Conservation (phyloP, 352 stramenopile genomes). For the Phytophthora constricta region DNA sequence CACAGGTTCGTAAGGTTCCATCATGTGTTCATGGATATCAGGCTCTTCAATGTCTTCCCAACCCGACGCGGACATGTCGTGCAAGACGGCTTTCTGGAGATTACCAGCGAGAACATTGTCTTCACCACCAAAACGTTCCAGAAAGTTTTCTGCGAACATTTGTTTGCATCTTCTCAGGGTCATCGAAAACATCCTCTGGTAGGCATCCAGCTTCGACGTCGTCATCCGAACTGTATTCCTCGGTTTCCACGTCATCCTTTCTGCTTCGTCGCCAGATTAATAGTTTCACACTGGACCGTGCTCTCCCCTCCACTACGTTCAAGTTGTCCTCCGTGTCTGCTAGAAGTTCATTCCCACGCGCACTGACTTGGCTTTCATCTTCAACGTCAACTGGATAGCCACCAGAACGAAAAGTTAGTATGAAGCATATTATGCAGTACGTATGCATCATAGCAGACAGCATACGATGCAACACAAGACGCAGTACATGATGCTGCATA, state of each 20-base stretch:
- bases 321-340: no score
- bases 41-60: slow-evolving; percentile 18
- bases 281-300: no score
- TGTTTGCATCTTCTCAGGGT: no score
- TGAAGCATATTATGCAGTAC: no score
- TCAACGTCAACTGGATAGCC: not conserved
- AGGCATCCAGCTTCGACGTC: slow-evolving; percentile 9
- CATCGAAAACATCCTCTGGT: no score
- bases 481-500: slow-evolving; percentile 7
- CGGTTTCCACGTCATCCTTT: no score
- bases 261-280: no score
- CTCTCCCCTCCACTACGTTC: no score
- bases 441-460: not conserved
- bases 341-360: no score
- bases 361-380: not conserved
- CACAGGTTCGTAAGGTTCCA: slow-evolving; percentile 6
- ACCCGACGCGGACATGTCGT: not conserved
- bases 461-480: slow-evolving; percentile 11
- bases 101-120: slow-evolving; percentile 19
- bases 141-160: slow-evolving; percentile 21
- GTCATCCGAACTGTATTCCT: not conserved
- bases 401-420: no score
- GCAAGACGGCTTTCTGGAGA: slow-evolving; percentile 13
- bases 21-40: slow-evolving; percentile 1
- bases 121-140: slow-evolving; percentile 12